Evolutionary conservation across 345 rosid genomes (phyloP), one percentile per base, ranked within the genome.

Genomic region (Kernera saxatilis): DNA sequence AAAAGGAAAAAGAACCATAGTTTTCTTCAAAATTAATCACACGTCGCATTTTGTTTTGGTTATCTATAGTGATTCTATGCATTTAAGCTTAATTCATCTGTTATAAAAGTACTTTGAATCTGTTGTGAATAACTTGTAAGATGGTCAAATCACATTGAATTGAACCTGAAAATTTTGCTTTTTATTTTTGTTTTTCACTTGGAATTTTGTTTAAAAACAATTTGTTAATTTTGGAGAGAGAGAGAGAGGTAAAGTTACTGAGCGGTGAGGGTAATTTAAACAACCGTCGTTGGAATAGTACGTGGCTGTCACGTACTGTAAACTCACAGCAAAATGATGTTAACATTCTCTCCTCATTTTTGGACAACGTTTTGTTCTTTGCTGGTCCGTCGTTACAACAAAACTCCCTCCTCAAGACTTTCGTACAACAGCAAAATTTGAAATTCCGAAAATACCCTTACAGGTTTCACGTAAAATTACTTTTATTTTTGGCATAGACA

Each of bases 381-480:
- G 51, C 64, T 51, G 80, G 67, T 73, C 37, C 82, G 65, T 77
- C 72, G 88, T 77, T 80, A 69, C 80, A 77, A 87, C 86, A 32
- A 74, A 80, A 78, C 49, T 72, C 78, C 68, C 2, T 76, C 68
- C 11, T 15, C 14, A 10, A 50, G 53, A 50, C 52, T 71, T 58
- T 69, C 18, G 67, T 37, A 70, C 67, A 36, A 70, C 61, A 37
- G 22, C 39, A 35, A 33, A 1, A 0, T 29, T 12, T 4, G 0
- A 8, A 50, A 46, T 67, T 15, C 67, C 72, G 7, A 67, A 49
- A 49, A 3, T 67, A 74, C 54, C 78, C 78, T 27, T 53, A 5
- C 11, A 23, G 23, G 33, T 43, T 54, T 13, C 15, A 35, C 45
- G 6, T 53, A 39, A 43, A 53, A 53, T 12, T 21, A 15, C n/a